Percentiles rank a stretch among this genome's conserved stretches.
phyloP scores from a whole-genome alignment of 2,329 filamentous ascomycete species.

The Alternaria novae-zelandiae region DNA sequence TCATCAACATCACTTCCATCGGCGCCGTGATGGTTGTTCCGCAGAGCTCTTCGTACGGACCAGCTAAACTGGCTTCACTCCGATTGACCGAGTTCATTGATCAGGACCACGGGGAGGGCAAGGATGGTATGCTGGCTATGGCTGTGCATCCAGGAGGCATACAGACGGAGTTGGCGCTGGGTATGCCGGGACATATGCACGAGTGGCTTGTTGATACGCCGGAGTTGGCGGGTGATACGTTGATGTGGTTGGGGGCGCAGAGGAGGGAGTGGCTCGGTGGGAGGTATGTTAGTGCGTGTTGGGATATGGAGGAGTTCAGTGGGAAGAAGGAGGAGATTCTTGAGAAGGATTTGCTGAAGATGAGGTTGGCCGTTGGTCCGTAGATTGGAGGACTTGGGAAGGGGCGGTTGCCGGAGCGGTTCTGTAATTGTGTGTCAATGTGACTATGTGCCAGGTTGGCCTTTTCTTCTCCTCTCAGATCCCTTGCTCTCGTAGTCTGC shows the following conservation, averaged over 20 bases:
- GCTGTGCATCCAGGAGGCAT: conserved; percentile 37
- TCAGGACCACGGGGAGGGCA: conserved; percentile 44
- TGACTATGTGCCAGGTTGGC: neutral
- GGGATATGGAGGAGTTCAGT: conserved; percentile 40
- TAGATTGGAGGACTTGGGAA: neutral
- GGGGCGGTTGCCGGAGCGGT: rapidly evolving
- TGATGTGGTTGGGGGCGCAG: conserved; percentile 35
- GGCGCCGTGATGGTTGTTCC: conserved; percentile 39
- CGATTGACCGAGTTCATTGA: conserved; percentile 59
- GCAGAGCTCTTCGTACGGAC: conserved; percentile 50
- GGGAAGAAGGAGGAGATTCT: conserved; percentile 21
- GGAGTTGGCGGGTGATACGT: conserved; percentile 33
- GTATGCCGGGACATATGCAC: conserved; percentile 15
- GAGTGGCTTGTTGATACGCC: conserved; percentile 26
- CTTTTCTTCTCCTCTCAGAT: neutral
- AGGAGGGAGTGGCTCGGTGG: conserved; percentile 35
- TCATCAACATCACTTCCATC: conserved; percentile 57
- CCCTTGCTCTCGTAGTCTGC: neutral
- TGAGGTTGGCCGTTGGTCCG: conserved; percentile 19
- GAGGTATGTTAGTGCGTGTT: conserved; percentile 32
- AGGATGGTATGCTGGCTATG: conserved; percentile 25
- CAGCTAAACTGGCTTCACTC: conserved; percentile 57
- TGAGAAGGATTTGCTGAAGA: conserved; percentile 19
- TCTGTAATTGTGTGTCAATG: neutral
- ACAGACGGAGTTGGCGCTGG: conserved; percentile 12